Evolutionary conservation across 2,329 filamentous ascomycete species (phyloP).

Genomic region (Fusarium penzigii): DNA sequence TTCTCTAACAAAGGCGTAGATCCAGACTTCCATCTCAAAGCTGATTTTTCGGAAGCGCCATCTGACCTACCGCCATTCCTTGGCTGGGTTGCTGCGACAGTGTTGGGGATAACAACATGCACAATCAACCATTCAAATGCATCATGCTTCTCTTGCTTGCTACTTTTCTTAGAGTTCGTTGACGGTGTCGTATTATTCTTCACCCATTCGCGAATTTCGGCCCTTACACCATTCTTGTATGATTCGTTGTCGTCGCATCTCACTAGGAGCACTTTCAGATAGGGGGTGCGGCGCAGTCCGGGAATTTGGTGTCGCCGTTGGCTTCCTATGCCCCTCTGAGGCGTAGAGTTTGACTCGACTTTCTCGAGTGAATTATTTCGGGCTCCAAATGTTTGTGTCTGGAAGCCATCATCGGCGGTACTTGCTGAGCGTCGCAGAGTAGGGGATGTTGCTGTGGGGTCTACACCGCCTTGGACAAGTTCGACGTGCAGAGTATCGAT

Average conservation of each 20-base stretch:
- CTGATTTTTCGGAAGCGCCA: slow-evolving; percentile 64
- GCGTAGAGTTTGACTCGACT: slow-evolving; percentile 36
- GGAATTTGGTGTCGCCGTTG: slow-evolving; percentile 88
- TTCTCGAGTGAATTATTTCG: slow-evolving; percentile 41
- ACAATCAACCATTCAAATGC: slow-evolving; percentile 95
- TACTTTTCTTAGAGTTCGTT: slow-evolving; percentile 54
- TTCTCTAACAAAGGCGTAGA: slow-evolving; percentile 87
- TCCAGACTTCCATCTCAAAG: slow-evolving; percentile 76
- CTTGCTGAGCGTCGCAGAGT: slow-evolving; percentile 35
- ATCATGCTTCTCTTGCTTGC: slow-evolving; percentile 87
- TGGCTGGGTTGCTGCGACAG: slow-evolving; percentile 76
- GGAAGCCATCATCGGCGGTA: slow-evolving; percentile 59
- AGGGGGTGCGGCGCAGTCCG: slow-evolving; percentile 87
- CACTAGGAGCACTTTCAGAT: slow-evolving; percentile 86
- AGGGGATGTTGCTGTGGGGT: slow-evolving; percentile 40
- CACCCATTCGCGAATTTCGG: slow-evolving; percentile 87
- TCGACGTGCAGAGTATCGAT: slow-evolving; percentile 93
- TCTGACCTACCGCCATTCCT: slow-evolving; percentile 60
- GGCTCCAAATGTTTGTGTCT: slow-evolving; percentile 54
- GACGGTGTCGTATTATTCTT: slow-evolving; percentile 69
- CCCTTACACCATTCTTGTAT: slow-evolving; percentile 79
- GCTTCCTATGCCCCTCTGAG: slow-evolving; percentile 35
- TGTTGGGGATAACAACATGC: slow-evolving; percentile 89
- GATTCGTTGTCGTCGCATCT: slow-evolving; percentile 94
- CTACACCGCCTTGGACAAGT: slow-evolving; percentile 65